Conservation (phyloP, 129 eudicot species). For the Lonicera japonica region DNA sequence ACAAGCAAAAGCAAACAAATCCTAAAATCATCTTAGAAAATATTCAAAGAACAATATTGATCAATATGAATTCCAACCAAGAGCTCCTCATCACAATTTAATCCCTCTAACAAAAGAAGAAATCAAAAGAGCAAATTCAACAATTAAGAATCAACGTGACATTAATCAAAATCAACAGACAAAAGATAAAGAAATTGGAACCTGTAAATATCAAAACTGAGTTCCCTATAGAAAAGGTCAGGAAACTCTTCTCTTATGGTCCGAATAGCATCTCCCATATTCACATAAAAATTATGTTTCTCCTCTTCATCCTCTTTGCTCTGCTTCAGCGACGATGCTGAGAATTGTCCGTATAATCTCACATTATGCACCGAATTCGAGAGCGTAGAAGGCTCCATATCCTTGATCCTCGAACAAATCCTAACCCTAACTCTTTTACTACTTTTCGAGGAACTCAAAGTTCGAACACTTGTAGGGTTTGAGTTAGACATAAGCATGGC, state of each 20-base stretch:
- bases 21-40: neutral
- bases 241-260: conserved; percentile 74
- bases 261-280: conserved; percentile 82
- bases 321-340: conserved; percentile 27
- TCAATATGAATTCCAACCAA: neutral
- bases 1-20: neutral
- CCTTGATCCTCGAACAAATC: conserved; percentile 48
- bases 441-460: neutral
- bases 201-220: conserved; percentile 67
- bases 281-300: conserved; percentile 66
- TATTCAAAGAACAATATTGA: neutral
- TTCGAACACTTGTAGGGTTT: conserved; percentile 4
- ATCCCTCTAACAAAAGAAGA: neutral
- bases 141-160: neutral
- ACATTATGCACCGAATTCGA: conserved; percentile 25
- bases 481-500: conserved; percentile 1
- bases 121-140: neutral
- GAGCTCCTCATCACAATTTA: neutral
- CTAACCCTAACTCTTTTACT: conserved; percentile 19
- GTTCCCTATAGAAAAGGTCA: conserved; percentile 51
- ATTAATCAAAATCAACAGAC: neutral
- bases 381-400: conserved; percentile 41
- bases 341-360: conserved; percentile 32
- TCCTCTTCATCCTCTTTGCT: conserved; percentile 42
- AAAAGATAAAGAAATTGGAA: conserved; percentile 8